A percentile compares a stretch with the other conserved stretches of the same genome.
phyloP scores from a whole-genome alignment of 805 yeast genomes.

The Suhomyces sp. region DNA sequence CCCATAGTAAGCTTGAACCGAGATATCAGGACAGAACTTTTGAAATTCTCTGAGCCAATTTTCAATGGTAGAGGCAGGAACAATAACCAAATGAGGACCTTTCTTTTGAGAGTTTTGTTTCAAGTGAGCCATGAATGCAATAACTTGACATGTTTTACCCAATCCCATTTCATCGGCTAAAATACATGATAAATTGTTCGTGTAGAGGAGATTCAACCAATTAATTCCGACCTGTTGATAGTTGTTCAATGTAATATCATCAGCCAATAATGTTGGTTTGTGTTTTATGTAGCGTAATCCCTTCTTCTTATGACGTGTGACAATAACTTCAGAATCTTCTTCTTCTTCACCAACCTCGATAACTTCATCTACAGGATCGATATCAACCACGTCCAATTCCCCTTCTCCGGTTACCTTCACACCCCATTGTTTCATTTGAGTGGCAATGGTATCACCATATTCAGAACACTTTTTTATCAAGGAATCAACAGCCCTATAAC shows the following conservation, averaged over 20 bases:
- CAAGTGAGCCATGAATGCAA: conserved; percentile 83
- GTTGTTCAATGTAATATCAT: conserved; percentile 67
- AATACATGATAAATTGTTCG: conserved; percentile 80
- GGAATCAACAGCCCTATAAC: conserved; percentile 94
- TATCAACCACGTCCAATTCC: conserved; percentile 63
- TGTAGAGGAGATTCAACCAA: conserved; percentile 83
- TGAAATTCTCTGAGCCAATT: conserved; percentile 96
- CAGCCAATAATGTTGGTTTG: conserved; percentile 68
- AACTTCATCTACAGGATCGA: conserved; percentile 33
- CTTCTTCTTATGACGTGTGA: conserved; percentile 20
- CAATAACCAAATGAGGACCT: conserved; percentile 92
- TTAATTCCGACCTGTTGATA: conserved; percentile 97
- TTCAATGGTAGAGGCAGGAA: conserved; percentile 94
- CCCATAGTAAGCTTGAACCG: conserved; percentile 93
- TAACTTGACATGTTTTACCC: conserved; percentile 96
- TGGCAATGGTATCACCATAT: conserved; percentile 68
- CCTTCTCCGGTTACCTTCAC: conserved; percentile 70
- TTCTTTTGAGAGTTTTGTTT: conserved; percentile 53
- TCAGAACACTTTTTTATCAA: conserved; percentile 78
- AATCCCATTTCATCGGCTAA: conserved; percentile 98
- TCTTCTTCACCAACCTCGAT: conserved; percentile 22
- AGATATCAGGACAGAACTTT: conserved; percentile 78
- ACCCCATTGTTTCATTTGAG: conserved; percentile 85
- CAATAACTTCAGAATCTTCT: conserved; percentile 35
- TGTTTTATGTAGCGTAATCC: conserved; percentile 52